These are phyloP conservation scores for Toxoplasma gondii DNA, from an alignment of 169 alveolate genomes.

Conservation along the genomic window DNA sequence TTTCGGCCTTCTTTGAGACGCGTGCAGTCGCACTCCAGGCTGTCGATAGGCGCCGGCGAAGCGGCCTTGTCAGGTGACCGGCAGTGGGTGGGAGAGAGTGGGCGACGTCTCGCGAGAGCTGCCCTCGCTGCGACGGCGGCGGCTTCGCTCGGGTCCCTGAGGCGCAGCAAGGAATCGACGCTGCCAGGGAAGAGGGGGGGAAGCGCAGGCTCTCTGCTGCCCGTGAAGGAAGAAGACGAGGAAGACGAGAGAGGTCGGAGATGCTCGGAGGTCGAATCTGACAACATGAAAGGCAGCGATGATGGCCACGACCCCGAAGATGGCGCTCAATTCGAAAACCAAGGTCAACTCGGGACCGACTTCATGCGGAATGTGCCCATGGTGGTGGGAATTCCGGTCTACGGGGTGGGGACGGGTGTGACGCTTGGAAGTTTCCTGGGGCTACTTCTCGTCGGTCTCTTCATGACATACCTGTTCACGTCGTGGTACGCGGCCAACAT, in stretches of 20 bases:
- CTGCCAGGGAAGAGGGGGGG: background rate
- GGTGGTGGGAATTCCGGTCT: constrained; percentile 59
- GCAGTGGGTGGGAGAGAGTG: background rate
- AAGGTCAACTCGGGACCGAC: constrained; percentile 70
- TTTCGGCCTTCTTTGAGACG: background rate
- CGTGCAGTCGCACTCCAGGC: background rate
- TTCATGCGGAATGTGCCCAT: constrained; percentile 68
- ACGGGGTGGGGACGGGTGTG: constrained; percentile 19
- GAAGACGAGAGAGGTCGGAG: background rate
- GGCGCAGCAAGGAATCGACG: background rate
- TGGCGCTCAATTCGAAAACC: background rate
- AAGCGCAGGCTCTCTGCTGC: background rate
- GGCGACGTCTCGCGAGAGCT: background rate
- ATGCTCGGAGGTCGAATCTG: background rate
- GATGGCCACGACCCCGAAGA: background rate
- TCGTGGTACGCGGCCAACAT: constrained; percentile 21
- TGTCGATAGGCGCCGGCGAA: background rate
- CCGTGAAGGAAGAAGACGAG: constrained; percentile 4
- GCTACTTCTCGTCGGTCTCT: background rate
- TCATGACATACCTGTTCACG: background rate
- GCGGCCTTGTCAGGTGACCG: background rate
- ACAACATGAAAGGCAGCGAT: background rate
- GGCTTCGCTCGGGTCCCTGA: background rate
- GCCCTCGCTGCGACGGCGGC: constrained; percentile 8
- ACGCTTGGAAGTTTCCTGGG: constrained; percentile 37